Percentiles rank a stretch among this genome's conserved stretches.
These are phyloP conservation scores for Podaxis sp. DNA, from an alignment of 768 basidiomycete genomes.

Conservation along the genomic window DNA sequence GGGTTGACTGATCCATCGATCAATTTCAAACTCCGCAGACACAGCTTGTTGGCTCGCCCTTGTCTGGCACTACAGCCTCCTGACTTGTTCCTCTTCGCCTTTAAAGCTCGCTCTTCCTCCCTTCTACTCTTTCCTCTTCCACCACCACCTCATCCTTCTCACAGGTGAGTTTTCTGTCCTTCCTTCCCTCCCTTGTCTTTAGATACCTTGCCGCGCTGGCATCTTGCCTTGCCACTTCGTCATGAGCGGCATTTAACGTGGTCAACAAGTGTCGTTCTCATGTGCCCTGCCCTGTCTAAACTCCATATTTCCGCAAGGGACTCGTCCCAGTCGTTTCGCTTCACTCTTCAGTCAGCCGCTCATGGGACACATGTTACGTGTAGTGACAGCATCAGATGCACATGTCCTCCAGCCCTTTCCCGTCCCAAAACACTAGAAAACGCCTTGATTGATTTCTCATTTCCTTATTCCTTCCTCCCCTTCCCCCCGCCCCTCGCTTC, in stretches of 20 bases:
- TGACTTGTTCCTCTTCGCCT: constrained; percentile 25
- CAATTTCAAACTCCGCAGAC: constrained; percentile 51
- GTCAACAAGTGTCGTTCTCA: constrained; percentile 10
- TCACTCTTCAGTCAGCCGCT: constrained; percentile 27
- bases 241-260: not conserved
- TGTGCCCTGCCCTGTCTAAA: constrained; percentile 18
- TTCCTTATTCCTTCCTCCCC: constrained; percentile 24
- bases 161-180: constrained; percentile 19
- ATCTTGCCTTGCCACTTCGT: not conserved
- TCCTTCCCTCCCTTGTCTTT: constrained; percentile 10
- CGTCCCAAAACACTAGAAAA: constrained; percentile 24
- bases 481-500: constrained; percentile 19
- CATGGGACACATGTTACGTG: constrained; percentile 30
- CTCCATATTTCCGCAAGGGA: constrained; percentile 5
- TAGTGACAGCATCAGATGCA: constrained; percentile 40
- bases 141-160: not conserved
- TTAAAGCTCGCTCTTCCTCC: constrained; percentile 24
- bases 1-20: constrained; percentile 26
- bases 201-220: not conserved
- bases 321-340: constrained; percentile 12
- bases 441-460: constrained; percentile 25
- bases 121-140: constrained; percentile 19
- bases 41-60: constrained; percentile 44
- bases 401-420: constrained; percentile 41
- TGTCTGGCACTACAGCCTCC: constrained; percentile 32